phyloP scores from a whole-genome alignment of 1,284 basidiomycete genomes.

The Paramarasmius palmivorus region DNA sequence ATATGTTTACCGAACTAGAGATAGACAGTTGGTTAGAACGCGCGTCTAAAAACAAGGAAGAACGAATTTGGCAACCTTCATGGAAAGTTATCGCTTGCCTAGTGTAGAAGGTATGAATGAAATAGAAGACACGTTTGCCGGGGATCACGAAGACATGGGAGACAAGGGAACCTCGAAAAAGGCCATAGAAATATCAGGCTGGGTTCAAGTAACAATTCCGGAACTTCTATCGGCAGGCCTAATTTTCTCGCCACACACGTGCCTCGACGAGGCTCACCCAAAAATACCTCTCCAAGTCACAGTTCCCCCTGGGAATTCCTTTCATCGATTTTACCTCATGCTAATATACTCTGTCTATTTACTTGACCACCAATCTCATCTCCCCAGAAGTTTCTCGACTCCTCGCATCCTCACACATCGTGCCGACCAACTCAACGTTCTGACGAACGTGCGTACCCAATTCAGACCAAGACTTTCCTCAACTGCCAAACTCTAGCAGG shows the following conservation, averaged over 20 bases:
- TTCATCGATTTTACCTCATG: too few species aligned
- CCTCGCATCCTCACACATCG: not conserved
- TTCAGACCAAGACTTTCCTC: constrained; percentile 81
- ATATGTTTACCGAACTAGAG: constrained; percentile 97
- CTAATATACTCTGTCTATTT: too few species aligned
- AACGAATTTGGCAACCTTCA: constrained; percentile 38
- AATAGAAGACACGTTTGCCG: not conserved
- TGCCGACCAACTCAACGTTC: not conserved
- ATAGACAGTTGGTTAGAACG: constrained; percentile 13
- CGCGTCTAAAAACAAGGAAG: constrained; percentile 11
- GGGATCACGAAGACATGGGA: not conserved
- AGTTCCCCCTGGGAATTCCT: too few species aligned
- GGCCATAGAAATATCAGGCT: not conserved
- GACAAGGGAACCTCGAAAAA: not conserved
- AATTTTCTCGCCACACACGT: not conserved
- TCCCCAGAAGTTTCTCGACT: not conserved
- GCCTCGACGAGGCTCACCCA: not conserved
- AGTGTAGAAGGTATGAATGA: not conserved
- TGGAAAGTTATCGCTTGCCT: constrained; percentile 18
- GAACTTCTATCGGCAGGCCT: not conserved
- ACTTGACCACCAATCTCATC: not conserved
- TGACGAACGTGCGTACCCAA: constrained; percentile 43
- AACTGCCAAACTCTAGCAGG: constrained; percentile 78
- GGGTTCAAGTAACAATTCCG: not conserved
- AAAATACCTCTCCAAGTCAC: not conserved